These are phyloP conservation scores for Sapria himalayana DNA, from an alignment of 345 rosid genomes.

Conservation along the genomic window DNA sequence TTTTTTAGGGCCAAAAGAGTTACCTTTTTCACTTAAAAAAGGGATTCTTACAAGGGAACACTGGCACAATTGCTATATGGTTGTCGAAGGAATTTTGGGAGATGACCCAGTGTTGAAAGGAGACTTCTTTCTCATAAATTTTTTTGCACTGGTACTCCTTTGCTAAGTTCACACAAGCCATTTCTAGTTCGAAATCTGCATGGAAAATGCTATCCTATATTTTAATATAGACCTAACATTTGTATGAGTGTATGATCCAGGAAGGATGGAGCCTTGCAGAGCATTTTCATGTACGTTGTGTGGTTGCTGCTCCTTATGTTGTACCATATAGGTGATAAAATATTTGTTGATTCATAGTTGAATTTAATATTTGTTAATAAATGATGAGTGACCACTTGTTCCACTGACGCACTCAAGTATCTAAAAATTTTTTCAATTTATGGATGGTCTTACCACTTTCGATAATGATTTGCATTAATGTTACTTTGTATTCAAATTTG, in stretches of 20 bases:
- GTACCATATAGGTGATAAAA: slow-evolving; percentile 69
- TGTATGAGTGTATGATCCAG: slow-evolving; percentile 17
- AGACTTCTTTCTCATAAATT: slow-evolving; percentile 59
- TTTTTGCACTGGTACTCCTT: slow-evolving; percentile 61
- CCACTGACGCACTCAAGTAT: too few species aligned
- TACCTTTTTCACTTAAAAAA: slow-evolving; percentile 18
- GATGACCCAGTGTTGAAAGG: slow-evolving; percentile 21
- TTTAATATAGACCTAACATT: too few species aligned
- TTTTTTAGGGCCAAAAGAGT: slow-evolving; percentile 15
- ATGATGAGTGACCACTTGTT: too few species aligned
- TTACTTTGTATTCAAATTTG: too few species aligned
- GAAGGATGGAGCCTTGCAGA: slow-evolving; percentile 97
- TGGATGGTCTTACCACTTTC: too few species aligned
- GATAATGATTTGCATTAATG: too few species aligned
- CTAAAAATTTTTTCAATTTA: neutral
- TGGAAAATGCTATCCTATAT: too few species aligned
- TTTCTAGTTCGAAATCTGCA: too few species aligned
- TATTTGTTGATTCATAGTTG: neutral
- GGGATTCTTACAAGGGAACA: slow-evolving; percentile 23
- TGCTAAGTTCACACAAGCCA: neutral
- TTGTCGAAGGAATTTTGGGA: slow-evolving; percentile 35
- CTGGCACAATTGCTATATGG: slow-evolving; percentile 41
- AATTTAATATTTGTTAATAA: neutral
- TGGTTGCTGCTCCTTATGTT: slow-evolving; percentile 80
- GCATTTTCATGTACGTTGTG: slow-evolving; percentile 41